Base-by-base conservation (phyloP, 2,329 filamentous ascomycete genomes). In the Fusarium abutilonis region DNA sequence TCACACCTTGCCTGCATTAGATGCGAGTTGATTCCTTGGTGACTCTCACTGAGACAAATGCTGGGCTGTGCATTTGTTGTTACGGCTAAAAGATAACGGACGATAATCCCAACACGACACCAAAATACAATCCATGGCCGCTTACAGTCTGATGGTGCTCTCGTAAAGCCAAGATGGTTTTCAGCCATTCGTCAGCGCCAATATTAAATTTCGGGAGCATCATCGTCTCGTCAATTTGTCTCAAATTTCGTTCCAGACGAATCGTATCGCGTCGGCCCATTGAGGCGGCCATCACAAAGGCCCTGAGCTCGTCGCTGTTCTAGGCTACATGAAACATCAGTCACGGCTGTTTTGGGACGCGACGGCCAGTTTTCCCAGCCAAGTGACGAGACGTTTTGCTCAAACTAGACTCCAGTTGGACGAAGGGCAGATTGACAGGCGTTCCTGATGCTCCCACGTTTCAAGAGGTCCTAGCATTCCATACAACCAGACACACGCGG, bases 401-500 rank as follows among this genome's bases (percentile, higher is more conserved):
- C 36, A 64, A 63, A 66, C 41, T 29, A 60, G 63, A 46, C 38
- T 48, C 19, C 7, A 46, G 53, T 49, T 63, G 43, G 61, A 57
- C 19, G 34, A 40, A 23, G 41, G 45, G 32, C 21, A 56, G 28
- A 61, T 61, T 60, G 54, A 32, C 59, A 60, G 49, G 42, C 45
- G 54, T 60, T 63, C 55, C 53, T 56, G 63, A 52, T 43, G 44
- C 38, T 59, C 56, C 57, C 68, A 69, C 58, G 68, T 70, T 70
- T 70, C 68, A 67, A 63, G 52, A 53, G 38, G 54, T 59, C 55
- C 57, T 51, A 39, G 59, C 15, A 51, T 36, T 31, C 31, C 39
- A 32, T 21, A 48, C 46, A 64, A 39, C 45, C 63, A 66, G 21
- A 44, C 23, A 52, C 45, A 62, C 59, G 58, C 57, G 64, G 59